Evolutionary conservation across 2,329 filamentous ascomycete species (phyloP).

Genomic region (Penicillium sp.): DNA sequence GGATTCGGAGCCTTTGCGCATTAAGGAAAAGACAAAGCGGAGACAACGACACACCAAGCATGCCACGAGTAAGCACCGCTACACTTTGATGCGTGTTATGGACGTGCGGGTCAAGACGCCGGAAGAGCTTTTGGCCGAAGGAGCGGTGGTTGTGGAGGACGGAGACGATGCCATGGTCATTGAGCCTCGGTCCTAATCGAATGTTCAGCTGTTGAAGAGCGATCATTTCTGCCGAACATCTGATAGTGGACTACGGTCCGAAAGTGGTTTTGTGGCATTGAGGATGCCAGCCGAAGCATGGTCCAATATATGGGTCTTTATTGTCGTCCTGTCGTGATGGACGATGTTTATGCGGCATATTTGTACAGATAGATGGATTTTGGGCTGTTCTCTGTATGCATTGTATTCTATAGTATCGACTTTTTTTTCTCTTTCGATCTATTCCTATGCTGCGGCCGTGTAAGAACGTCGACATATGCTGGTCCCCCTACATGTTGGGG

Average conservation of each 20-base stretch:
- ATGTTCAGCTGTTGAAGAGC: neutral
- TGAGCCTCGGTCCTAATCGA: conserved; percentile 24
- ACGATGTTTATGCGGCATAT: conserved; percentile 22
- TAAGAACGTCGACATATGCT: neutral
- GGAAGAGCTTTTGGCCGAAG: conserved; percentile 54
- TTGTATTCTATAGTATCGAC: conserved; percentile 33
- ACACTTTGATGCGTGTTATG: conserved; percentile 81
- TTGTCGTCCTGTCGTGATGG: conserved; percentile 20
- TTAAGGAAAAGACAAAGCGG: conserved; percentile 80
- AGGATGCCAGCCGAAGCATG: neutral
- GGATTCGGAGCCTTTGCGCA: conserved; percentile 76
- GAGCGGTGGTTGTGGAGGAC: conserved; percentile 40
- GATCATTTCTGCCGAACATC: conserved; percentile 1
- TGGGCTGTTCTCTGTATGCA: conserved; percentile 29
- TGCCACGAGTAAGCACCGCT: conserved; percentile 86
- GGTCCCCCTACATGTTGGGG: no score
- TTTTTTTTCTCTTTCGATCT: neutral
- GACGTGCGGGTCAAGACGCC: conserved; percentile 70
- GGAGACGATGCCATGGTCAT: conserved; percentile 21
- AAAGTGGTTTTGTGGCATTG: neutral
- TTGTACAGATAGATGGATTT: conserved; percentile 38
- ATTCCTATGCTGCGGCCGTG: neutral
- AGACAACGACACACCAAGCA: conserved; percentile 68
- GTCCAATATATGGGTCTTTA: conserved; percentile 1
- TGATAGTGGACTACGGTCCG: neutral